Evolutionary conservation across 1,139 yeast species (phyloP).

Genomic region (Wickerhamomyces sp.): DNA sequence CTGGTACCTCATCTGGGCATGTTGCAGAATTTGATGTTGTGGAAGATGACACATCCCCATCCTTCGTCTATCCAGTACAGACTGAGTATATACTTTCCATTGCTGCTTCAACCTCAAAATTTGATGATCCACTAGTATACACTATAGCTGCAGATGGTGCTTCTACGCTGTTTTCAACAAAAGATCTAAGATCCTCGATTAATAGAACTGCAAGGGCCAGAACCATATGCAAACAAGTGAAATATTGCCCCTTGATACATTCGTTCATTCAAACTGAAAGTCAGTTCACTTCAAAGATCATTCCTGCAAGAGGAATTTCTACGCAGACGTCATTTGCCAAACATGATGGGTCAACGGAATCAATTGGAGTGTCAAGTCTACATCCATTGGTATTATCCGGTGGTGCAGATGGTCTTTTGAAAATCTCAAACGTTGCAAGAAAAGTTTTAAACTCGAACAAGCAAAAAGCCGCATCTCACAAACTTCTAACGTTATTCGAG

Average conservation of each 20-base stretch:
- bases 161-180: constrained; percentile 36
- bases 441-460: constrained; percentile 37
- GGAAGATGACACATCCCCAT: constrained; percentile 34
- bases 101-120: constrained; percentile 35
- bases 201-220: constrained; percentile 31
- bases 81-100: constrained; percentile 47
- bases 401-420: constrained; percentile 54
- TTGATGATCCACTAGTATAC: constrained; percentile 35
- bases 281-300: constrained; percentile 29
- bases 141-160: constrained; percentile 46
- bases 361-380: constrained; percentile 34
- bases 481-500: constrained; percentile 29
- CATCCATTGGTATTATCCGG: constrained; percentile 66
- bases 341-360: constrained; percentile 34
- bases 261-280: constrained; percentile 39
- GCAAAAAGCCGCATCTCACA: constrained; percentile 27
- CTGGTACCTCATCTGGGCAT: constrained; percentile 64
- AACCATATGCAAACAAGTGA: constrained; percentile 27
- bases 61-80: constrained; percentile 41
- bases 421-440: constrained; percentile 37
- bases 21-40: constrained; percentile 56
- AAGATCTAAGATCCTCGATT: constrained; percentile 34
- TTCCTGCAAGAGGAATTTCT: constrained; percentile 33
- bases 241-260: constrained; percentile 34
- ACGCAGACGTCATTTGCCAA: constrained; percentile 32